Evolutionary conservation across 331 rosid species (phyloP).

Genomic region (Dryas integrifolia): DNA sequence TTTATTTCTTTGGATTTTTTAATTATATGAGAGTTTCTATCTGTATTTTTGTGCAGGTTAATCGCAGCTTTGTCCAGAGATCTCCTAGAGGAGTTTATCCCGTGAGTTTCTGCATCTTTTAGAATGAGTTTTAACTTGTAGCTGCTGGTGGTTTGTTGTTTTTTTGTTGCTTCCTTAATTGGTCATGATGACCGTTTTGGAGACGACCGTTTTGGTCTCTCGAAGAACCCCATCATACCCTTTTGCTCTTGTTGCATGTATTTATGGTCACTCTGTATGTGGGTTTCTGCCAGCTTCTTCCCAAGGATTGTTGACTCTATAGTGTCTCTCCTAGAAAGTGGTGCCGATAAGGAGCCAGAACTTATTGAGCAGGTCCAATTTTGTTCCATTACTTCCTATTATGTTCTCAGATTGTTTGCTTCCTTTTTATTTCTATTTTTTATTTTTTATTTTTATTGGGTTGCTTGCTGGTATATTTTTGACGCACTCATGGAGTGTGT

Average conservation of each 20-base stretch:
- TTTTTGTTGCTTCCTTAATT: background rate
- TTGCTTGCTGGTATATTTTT: background rate
- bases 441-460: background rate
- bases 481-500: background rate
- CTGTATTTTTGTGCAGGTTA: slow-evolving; percentile 45
- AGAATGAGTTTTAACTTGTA: slow-evolving; percentile 19
- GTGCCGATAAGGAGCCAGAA: slow-evolving; percentile 87
- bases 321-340: slow-evolving; percentile 68
- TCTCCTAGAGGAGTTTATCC: slow-evolving; percentile 70
- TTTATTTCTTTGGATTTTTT: slow-evolving; percentile 1
- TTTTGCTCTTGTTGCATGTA: slow-evolving; percentile 18
- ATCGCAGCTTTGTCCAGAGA: slow-evolving; percentile 80
- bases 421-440: background rate
- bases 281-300: slow-evolving; percentile 50
- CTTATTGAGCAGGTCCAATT: slow-evolving; percentile 73
- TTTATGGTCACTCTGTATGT: slow-evolving; percentile 25
- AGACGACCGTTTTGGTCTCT: background rate
- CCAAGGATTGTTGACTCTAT: slow-evolving; percentile 65
- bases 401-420: slow-evolving; percentile 16
- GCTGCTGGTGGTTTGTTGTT: background rate
- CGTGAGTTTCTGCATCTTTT: slow-evolving; percentile 57
- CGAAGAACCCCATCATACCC: background rate
- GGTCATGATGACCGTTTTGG: background rate
- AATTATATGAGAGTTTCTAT: slow-evolving; percentile 14
- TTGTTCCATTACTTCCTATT: slow-evolving; percentile 2